Evolutionary conservation across 192 early-diverging fungal genomes (phyloP).

Genomic region (Coemansia sp.): DNA sequence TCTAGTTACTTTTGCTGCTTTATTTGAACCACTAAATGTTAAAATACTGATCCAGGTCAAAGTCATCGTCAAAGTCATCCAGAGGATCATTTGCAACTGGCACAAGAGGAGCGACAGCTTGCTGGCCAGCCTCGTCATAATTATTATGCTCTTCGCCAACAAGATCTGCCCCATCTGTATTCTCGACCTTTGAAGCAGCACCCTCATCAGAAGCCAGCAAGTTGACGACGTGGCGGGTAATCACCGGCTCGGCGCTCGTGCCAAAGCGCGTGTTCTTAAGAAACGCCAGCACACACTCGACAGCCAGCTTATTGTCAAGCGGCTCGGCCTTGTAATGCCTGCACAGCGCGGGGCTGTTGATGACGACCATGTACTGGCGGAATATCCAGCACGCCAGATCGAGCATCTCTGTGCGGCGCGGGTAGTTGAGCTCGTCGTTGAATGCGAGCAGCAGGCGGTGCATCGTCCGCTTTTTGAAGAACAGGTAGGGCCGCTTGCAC

Average conservation of each 20-base stretch:
- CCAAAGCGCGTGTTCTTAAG: constrained; percentile 21
- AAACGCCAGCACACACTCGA: constrained; percentile 38
- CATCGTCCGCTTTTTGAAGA: constrained; percentile 33
- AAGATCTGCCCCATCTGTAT: too few relatives aligned
- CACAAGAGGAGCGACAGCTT: background rate
- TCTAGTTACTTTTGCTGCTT: too few relatives aligned
- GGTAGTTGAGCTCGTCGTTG: constrained; percentile 25
- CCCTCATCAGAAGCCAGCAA: constrained; percentile 10
- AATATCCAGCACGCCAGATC: constrained; percentile 46
- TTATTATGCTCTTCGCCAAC: too few relatives aligned
- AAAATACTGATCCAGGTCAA: constrained; percentile 29
- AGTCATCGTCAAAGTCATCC: constrained; percentile 24
- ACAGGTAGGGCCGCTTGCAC: constrained; percentile 26
- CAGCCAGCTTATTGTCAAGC: constrained; percentile 29
- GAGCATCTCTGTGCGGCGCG: constrained; percentile 25
- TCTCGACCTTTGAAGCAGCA: background rate
- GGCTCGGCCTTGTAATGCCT: constrained; percentile 31
- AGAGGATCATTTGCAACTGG: constrained; percentile 2
- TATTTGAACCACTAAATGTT: too few relatives aligned
- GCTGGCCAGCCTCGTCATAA: too few relatives aligned
- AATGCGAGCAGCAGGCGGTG: constrained; percentile 32
- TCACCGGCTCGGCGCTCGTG: constrained; percentile 27
- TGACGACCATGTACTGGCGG: constrained; percentile 42
- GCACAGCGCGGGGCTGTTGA: constrained; percentile 22
- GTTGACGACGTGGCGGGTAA: constrained; percentile 31